These are phyloP conservation scores for Hortiboletus campestris DNA, from an alignment of 768 basidiomycete genomes.

Conservation along the genomic window DNA sequence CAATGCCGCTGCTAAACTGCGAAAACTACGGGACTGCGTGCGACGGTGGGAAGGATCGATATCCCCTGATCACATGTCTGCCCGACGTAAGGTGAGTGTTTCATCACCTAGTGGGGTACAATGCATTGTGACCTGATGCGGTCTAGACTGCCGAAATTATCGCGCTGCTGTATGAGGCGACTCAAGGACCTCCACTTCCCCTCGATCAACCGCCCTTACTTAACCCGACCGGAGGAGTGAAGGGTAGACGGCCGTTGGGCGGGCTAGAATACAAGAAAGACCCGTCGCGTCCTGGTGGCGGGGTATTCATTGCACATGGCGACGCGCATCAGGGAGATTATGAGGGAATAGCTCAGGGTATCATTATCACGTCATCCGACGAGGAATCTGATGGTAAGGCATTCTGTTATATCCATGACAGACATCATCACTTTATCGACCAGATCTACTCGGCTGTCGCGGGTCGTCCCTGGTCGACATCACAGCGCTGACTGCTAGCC, in stretches of 20 bases:
- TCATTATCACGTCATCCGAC: conserved; percentile 49
- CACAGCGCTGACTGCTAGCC: conserved; percentile 41
- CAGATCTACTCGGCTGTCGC: conserved; percentile 11
- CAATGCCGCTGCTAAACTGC: conserved; percentile 70
- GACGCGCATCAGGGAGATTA: conserved; percentile 46
- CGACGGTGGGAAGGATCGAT: conserved; percentile 84
- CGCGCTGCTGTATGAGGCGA: conserved; percentile 86
- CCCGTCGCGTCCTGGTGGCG: conserved; percentile 78
- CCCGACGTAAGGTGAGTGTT: conserved; percentile 74
- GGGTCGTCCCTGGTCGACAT: conserved; percentile 54
- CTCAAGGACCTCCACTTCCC: conserved; percentile 65
- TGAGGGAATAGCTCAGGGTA: conserved; percentile 54
- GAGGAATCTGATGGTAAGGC: conserved; percentile 52
- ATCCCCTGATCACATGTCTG: conserved; percentile 92
- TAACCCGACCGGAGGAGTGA: conserved; percentile 78
- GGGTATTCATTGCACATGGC: conserved; percentile 71
- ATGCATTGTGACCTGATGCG: background rate
- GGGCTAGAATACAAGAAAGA: conserved; percentile 77
- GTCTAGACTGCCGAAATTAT: conserved; percentile 88
- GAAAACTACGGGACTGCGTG: conserved; percentile 80
- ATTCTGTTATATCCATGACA: conserved; percentile 11
- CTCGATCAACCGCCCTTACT: conserved; percentile 59
- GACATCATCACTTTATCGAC: conserved; percentile 4
- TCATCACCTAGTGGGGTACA: background rate
- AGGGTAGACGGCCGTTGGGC: conserved; percentile 48